Evolutionary conservation across 352 stramenopile species (phyloP).

Genomic region (Pythium sp.): DNA sequence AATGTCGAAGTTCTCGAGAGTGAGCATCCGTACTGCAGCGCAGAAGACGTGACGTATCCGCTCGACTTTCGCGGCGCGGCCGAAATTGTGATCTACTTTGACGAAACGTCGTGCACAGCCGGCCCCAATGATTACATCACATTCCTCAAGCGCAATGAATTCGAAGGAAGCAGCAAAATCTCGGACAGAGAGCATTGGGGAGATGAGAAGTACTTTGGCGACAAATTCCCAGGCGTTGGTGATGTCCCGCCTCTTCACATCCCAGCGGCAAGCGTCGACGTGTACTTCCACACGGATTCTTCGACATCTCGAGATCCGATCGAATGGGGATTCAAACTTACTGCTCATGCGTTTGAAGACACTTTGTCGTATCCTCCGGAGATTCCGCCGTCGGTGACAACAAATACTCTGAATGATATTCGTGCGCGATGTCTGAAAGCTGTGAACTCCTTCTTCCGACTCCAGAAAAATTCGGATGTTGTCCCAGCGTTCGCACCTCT

Average conservation of each 20-base stretch:
- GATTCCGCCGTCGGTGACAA: constrained; percentile 34
- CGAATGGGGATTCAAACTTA: constrained; percentile 85
- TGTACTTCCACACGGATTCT: constrained; percentile 67
- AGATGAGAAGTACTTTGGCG: constrained; percentile 71
- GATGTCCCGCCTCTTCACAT: constrained; percentile 59
- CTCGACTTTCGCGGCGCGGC: constrained; percentile 62
- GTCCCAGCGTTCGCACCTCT: constrained; percentile 22
- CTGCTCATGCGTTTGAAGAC: constrained; percentile 63
- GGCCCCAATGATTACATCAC: constrained; percentile 77
- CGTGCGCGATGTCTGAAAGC: constrained; percentile 58
- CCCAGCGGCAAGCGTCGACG: constrained; percentile 53
- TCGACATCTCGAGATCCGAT: constrained; percentile 27
- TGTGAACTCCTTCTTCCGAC: constrained; percentile 29
- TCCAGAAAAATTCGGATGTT: constrained; percentile 16
- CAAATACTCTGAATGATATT: constrained; percentile 54
- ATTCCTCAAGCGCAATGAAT: constrained; percentile 53
- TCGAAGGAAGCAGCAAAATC: constrained; percentile 15
- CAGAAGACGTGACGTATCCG: constrained; percentile 59
- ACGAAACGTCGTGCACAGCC: constrained; percentile 66
- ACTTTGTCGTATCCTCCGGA: constrained; percentile 49
- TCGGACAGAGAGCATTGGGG: constrained; percentile 48
- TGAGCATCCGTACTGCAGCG: constrained; percentile 65
- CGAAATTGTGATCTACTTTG: constrained; percentile 82
- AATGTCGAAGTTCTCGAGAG: constrained; percentile 77
- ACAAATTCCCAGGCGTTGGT: constrained; percentile 66